Percentiles rank a stretch among this genome's conserved stretches.
phyloP scores from a whole-genome alignment of 2,329 filamentous ascomycete genomes.

The Phaeosphaeriaceae sp. region DNA sequence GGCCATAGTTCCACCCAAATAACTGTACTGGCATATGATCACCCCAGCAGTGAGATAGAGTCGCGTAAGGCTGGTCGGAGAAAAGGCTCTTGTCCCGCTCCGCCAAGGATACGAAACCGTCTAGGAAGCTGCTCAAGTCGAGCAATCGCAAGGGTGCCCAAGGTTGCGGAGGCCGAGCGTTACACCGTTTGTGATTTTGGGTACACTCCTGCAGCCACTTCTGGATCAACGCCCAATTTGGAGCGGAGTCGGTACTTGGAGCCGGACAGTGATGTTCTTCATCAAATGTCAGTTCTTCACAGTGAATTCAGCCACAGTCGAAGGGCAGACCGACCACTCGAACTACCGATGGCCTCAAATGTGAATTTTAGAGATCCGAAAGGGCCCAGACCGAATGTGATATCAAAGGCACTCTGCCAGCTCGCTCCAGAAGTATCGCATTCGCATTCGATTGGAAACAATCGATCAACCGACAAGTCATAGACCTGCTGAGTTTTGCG shows the following conservation, averaged over 20 bases:
- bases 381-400: neutral
- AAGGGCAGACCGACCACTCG: neutral
- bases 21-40: too few species aligned
- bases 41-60: slow-evolving; percentile 1
- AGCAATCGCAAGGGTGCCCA: neutral
- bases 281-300: neutral
- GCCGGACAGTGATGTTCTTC: neutral
- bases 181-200: neutral
- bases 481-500: too few species aligned
- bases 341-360: neutral
- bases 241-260: neutral
- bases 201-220: neutral
- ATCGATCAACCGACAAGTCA: neutral
- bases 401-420: neutral
- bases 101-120: neutral
- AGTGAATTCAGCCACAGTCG: neutral
- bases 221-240: neutral
- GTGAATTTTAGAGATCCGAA: neutral
- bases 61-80: neutral
- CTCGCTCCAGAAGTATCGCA: neutral
- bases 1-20: neutral
- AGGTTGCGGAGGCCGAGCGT: neutral
- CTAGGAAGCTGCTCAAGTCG: neutral
- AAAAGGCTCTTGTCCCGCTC: neutral
- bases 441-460: neutral